Conservation (phyloP, 768 basidiomycete species). For the Lactarius deliciosus region DNA sequence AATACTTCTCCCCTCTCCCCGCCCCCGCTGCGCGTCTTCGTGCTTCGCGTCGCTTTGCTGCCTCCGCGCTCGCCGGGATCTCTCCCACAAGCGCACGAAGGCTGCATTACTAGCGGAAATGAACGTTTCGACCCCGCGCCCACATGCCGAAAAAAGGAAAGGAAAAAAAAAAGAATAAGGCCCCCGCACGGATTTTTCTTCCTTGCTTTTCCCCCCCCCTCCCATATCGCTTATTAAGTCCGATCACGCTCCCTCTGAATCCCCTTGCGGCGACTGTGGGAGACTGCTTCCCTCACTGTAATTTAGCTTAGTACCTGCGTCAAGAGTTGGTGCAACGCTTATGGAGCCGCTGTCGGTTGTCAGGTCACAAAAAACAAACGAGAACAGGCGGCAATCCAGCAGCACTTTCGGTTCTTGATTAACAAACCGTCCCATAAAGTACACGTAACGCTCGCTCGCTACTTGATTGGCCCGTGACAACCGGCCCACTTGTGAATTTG, state of each 20-base stretch:
- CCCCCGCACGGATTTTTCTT: conserved; percentile 9
- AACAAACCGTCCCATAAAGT: background rate
- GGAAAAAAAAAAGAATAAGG: background rate
- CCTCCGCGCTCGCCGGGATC: conserved; percentile 15
- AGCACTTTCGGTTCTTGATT: conserved; percentile 2
- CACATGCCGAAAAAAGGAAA: background rate
- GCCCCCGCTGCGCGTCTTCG: background rate
- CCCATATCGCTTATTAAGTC: conserved; percentile 18
- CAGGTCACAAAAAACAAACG: background rate
- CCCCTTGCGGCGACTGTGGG: conserved; percentile 6
- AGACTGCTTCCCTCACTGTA: background rate
- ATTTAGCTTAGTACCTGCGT: background rate
- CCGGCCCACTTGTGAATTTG: background rate
- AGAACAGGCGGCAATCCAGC: background rate
- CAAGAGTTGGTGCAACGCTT: background rate
- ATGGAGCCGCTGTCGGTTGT: conserved; percentile 12
- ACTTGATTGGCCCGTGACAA: conserved; percentile 22
- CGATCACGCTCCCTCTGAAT: background rate
- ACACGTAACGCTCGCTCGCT: conserved; percentile 10
- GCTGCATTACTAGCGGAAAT: conserved; percentile 7
- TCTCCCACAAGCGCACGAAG: background rate
- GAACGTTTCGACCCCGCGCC: background rate
- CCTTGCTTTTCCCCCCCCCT: conserved; percentile 1
- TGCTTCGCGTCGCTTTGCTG: background rate
- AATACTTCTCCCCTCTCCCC: background rate